These are phyloP conservation scores for Hanseniaspora gamundiae DNA, from an alignment of 1,139 yeast species.

Conservation along the genomic window DNA sequence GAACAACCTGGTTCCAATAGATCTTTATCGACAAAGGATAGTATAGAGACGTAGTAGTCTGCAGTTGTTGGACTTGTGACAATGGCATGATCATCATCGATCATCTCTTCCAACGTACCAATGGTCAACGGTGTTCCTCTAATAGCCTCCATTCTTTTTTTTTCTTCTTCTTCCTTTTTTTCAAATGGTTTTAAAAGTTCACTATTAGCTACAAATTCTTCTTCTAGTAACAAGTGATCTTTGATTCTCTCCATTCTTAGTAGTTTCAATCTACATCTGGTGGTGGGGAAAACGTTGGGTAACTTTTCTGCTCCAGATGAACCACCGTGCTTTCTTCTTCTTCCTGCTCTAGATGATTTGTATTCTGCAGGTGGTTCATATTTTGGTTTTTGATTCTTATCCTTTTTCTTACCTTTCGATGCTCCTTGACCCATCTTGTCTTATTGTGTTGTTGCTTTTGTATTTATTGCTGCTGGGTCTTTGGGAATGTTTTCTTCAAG, in stretches of 20 bases:
- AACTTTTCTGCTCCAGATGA: conserved; percentile 74
- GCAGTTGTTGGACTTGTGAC: conserved; percentile 94
- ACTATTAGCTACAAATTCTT: conserved; percentile 90
- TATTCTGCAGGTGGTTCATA: conserved; percentile 98
- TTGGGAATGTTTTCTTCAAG: not conserved
- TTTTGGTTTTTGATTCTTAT: conserved; percentile 77
- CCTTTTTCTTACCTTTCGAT: conserved; percentile 64
- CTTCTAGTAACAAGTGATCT: conserved; percentile 89
- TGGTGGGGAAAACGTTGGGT: conserved; percentile 83
- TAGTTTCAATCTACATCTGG: conserved; percentile 84
- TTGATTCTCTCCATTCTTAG: conserved; percentile 91
- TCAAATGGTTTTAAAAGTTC: conserved; percentile 94
- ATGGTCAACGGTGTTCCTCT: conserved; percentile 96
- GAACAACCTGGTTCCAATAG: conserved; percentile 97
- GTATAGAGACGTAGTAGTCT: conserved; percentile 88
- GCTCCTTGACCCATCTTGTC: conserved; percentile 61
- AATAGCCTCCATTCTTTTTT: conserved; percentile 87
- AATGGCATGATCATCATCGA: conserved; percentile 97
- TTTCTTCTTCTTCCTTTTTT: conserved; percentile 91
- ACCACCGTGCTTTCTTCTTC: conserved; percentile 85
- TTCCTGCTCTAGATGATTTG: conserved; percentile 49
- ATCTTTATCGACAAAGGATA: conserved; percentile 97
- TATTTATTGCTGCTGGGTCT: not conserved
- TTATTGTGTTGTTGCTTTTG: not conserved
- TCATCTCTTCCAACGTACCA: conserved; percentile 92